phyloP scores from a whole-genome alignment of 2,329 filamentous ascomycete species.

The Fusarium drepaniforme region DNA sequence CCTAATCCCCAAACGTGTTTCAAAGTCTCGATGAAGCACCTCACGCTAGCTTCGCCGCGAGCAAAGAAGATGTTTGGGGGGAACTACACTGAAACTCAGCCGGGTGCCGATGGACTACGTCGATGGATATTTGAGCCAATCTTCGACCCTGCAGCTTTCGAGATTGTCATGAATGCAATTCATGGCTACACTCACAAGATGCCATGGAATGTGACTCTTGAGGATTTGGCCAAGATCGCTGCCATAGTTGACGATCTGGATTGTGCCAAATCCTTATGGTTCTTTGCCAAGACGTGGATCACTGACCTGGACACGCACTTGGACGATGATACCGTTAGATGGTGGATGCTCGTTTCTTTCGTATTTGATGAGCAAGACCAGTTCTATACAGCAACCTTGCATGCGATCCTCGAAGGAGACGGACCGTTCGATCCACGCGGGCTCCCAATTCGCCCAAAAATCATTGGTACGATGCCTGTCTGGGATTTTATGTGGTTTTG shows the following conservation, averaged over 20 bases:
- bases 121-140: constrained; percentile 2
- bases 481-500: background rate
- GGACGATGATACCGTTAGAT: background rate
- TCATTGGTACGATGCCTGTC: background rate
- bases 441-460: background rate
- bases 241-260: background rate
- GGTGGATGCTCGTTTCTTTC: background rate
- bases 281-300: background rate
- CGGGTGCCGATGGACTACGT: background rate
- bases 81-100: background rate
- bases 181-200: background rate
- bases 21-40: constrained; percentile 17
- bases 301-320: accelerated
- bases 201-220: too few relatives aligned
- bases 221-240: background rate
- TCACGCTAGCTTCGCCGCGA: background rate
- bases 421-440: background rate
- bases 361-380: background rate
- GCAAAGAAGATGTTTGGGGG: constrained; percentile 7
- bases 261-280: background rate
- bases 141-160: background rate
- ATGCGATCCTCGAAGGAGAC: background rate
- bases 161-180: background rate
- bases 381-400: too few relatives aligned
- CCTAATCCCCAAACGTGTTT: background rate